These are phyloP conservation scores for Fusarium sp. DNA, from an alignment of 2,329 filamentous ascomycete genomes.

Conservation along the genomic window DNA sequence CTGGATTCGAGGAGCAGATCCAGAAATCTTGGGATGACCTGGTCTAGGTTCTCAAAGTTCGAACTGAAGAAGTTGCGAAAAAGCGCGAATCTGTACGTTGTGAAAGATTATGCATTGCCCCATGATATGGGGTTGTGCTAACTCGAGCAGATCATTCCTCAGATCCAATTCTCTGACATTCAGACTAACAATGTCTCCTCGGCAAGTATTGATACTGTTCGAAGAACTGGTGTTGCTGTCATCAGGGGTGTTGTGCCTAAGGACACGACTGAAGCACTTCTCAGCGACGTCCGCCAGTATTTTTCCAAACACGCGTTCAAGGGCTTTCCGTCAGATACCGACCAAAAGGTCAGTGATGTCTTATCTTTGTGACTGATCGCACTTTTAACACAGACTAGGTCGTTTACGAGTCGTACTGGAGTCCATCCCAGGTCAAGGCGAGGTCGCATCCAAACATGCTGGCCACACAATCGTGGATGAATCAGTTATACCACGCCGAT, in stretches of 20 bases:
- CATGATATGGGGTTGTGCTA: neutral
- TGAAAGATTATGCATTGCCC: neutral
- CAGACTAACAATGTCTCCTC: neutral
- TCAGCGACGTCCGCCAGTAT: neutral
- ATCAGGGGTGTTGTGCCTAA: neutral
- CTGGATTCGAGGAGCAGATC: neutral
- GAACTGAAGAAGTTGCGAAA: neutral
- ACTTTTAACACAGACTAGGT: neutral
- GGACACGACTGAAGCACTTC: neutral
- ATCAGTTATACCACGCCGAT: conserved; percentile 1
- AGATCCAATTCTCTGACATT: neutral
- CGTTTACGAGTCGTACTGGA: conserved; percentile 9
- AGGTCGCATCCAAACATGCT: conserved; percentile 11
- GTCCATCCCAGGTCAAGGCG: conserved; percentile 6
- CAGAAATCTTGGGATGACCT: neutral
- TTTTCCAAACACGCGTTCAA: neutral
- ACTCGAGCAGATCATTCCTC: neutral
- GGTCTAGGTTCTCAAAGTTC: neutral
- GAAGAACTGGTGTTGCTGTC: neutral
- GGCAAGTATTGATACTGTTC: neutral
- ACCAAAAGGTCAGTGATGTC: neutral
- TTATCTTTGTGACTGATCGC: neutral
- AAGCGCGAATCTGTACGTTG: neutral
- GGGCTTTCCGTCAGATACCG: neutral
- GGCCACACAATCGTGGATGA: conserved; percentile 3